A percentile compares a stretch with the other conserved stretches of the same genome.
phyloP scores from a whole-genome alignment of 2,329 filamentous ascomycete genomes.

The Hortaea werneckii region DNA sequence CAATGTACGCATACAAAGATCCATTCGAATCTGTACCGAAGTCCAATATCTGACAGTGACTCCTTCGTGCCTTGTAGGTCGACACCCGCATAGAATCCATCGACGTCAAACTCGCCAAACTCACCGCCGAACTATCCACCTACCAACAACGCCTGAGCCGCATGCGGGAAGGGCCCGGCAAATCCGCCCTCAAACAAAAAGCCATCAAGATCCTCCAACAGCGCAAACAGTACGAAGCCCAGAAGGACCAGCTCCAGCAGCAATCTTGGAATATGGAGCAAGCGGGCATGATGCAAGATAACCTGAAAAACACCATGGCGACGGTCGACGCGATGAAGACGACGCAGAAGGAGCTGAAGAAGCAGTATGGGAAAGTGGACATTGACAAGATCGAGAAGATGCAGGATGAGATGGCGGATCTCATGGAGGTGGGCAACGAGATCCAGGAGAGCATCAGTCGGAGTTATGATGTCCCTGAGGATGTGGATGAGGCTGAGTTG shows the following conservation, averaged over 20 bases:
- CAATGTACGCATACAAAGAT: constrained; percentile 46
- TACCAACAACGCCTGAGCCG: constrained; percentile 82
- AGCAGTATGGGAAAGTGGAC: constrained; percentile 95
- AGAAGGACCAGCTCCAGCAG: constrained; percentile 84
- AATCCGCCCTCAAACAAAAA: constrained; percentile 85
- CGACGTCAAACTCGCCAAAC: constrained; percentile 86
- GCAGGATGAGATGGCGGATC: constrained; percentile 97
- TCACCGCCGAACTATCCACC: constrained; percentile 79
- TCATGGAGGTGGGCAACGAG: constrained; percentile 96
- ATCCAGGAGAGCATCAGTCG: constrained; percentile 90
- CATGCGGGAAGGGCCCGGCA: constrained; percentile 93
- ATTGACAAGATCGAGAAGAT: constrained; percentile 95
- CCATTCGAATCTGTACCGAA: background rate
- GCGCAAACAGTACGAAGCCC: constrained; percentile 85
- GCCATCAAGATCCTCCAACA: constrained; percentile 89
- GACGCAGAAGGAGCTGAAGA: constrained; percentile 82
- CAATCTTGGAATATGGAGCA: constrained; percentile 99
- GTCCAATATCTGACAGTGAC: background rate
- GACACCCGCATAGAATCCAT: constrained; percentile 75
- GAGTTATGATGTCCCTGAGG: constrained; percentile 90
- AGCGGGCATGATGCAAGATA: constrained; percentile 96
- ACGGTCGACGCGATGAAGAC: constrained; percentile 97
- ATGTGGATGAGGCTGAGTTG: constrained; percentile 91
- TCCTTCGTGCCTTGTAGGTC: constrained; percentile 37
- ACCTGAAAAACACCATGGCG: constrained; percentile 96